Evolutionary conservation across 345 rosid species (phyloP).

Genomic region (Salix brachista): DNA sequence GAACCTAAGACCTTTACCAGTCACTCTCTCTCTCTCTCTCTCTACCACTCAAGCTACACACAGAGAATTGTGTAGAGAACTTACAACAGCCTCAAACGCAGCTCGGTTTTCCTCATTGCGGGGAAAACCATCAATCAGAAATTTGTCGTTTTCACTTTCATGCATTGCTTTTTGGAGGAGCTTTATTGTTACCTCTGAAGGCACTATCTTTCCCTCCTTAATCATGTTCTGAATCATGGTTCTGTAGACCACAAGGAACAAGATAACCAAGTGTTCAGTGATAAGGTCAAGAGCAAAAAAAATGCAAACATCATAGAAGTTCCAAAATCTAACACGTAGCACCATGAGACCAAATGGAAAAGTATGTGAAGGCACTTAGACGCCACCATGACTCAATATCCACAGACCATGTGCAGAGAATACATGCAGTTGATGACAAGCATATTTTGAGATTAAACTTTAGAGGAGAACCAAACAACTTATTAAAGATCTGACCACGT

Average conservation of each 20-base stretch:
- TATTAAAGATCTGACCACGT: background rate
- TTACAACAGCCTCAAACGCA: slow-evolving; percentile 31
- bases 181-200: slow-evolving; percentile 31
- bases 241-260: slow-evolving; percentile 18
- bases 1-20: background rate
- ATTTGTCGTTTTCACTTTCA: slow-evolving; percentile 26
- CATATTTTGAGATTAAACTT: background rate
- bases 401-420: background rate
- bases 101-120: slow-evolving; percentile 34
- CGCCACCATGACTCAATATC: background rate
- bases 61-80: background rate
- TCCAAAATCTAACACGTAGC: background rate
- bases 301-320: background rate
- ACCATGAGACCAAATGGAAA: background rate
- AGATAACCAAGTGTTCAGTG: background rate
- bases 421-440: background rate
- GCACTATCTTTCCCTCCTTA: slow-evolving; percentile 57
- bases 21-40: background rate
- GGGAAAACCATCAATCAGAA: slow-evolving; percentile 30
- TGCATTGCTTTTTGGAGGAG: slow-evolving; percentile 31
- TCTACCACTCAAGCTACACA: background rate
- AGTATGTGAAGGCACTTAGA: background rate
- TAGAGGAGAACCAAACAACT: background rate
- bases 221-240: slow-evolving; percentile 60
- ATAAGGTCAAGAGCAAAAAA: background rate